Evolutionary conservation across 768 basidiomycete genomes (phyloP), one percentile per base, ranked within the genome.

Genomic region (Agaricus subrufescens): DNA sequence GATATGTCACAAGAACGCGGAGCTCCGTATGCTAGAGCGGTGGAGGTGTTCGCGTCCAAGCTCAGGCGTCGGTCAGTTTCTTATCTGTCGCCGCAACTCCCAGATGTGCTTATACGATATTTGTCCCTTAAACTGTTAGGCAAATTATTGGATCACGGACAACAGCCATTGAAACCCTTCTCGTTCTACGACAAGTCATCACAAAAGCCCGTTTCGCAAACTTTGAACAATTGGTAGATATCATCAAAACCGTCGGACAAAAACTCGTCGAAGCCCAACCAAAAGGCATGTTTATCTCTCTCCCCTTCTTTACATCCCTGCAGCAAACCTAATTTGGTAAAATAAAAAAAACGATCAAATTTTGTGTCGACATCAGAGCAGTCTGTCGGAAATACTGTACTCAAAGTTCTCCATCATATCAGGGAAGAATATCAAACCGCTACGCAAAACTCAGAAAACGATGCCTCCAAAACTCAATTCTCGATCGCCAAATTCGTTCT

Each of bases 341-440:
- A 19, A 19, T 1, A 19, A 19, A 19, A 19, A 19, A 19, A 19
- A 19, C 19, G 19, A 19, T 19, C 19, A 19, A 19, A 19, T 19
- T 19, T 19, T 19, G 19, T 19, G 19, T 19, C 19, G 58, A 53
- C 7, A 40, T 71, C 34, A 98, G 97, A 99, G 68, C 87, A 95
- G 66, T 90, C 94, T 45, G 89, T 97, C 37, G 94, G 94, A 25
- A 98, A 98, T 68, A 95, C 95, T 23, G 88, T 95, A 40, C 85
- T 94, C 39, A 93, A 93, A 65, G 86, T 98, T 25, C 75, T 98
- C 27, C 93, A 95, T 66, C 89, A 97, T 65, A 88, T 99, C 56
- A 83, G 94, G 49, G 97, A 99, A 70, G 97, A 99, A 66, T 95
- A 94, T 69, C 79, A 89, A 58, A 90, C 94, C 3, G 92, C 92